These are phyloP conservation scores for Trebouxia sp. DNA, from an alignment of 139 green algal genomes.

Conservation along the genomic window DNA sequence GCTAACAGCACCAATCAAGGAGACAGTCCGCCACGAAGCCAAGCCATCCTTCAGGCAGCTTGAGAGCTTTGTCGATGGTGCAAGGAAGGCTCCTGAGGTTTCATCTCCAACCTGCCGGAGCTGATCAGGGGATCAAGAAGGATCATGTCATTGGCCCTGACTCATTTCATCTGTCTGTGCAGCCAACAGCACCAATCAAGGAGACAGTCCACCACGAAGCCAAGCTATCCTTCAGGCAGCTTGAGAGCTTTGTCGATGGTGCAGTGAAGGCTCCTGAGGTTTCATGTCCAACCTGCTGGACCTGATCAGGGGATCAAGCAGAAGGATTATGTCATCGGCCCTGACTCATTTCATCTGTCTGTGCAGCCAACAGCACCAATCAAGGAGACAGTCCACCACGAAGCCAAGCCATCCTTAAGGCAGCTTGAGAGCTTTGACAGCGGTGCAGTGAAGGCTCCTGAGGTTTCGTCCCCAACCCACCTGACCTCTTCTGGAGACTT, in stretches of 20 bases:
- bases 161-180: too few relatives aligned
- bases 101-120: not conserved
- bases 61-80: not conserved
- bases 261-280: too few relatives aligned
- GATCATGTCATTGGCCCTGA: too few relatives aligned
- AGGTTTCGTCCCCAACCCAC: not conserved
- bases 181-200: too few relatives aligned
- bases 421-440: constrained; percentile 10
- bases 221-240: too few relatives aligned
- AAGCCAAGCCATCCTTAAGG: not conserved
- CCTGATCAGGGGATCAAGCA: too few relatives aligned
- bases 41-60: not conserved
- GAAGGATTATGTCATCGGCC: too few relatives aligned
- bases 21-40: not conserved
- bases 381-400: not conserved
- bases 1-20: not conserved
- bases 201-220: too few relatives aligned
- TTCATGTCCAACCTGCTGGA: too few relatives aligned
- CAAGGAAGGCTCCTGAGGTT: not conserved
- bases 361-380: not conserved
- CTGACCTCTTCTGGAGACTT: not conserved
- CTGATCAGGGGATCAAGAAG: not conserved
- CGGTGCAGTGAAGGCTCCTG: not conserved
- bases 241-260: too few relatives aligned
- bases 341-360: not conserved